Conservation (phyloP, 495 filamentous ascomycete species). For the Tuber microsphaerosporum region DNA sequence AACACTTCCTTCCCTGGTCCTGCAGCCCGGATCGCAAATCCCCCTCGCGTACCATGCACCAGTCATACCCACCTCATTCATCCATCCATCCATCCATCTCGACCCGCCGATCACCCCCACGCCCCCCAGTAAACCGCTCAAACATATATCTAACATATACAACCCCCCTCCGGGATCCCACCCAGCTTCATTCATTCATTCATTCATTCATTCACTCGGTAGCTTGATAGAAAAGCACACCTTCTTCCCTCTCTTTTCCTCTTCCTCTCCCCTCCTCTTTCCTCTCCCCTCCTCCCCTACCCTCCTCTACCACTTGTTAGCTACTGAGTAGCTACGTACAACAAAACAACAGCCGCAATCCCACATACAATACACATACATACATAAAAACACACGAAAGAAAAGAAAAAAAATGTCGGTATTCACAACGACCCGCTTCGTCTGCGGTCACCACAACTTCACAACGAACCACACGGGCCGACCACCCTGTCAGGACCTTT, state of each 20-base stretch:
- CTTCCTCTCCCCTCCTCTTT: background rate
- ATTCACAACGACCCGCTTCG: background rate
- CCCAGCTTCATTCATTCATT: background rate
- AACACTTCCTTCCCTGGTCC: background rate
- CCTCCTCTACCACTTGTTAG: background rate
- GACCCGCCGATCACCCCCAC: background rate
- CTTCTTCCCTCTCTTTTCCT: background rate
- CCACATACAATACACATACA: background rate
- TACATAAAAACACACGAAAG: background rate
- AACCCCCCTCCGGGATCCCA: background rate
- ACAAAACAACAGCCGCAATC: background rate
- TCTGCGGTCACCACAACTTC: conserved; percentile 5
- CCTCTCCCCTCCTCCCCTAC: background rate
- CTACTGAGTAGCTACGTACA: background rate
- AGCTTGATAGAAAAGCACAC: background rate
- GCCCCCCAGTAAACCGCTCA: background rate
- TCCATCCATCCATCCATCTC: background rate
- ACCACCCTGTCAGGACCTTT: background rate
- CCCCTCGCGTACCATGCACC: background rate
- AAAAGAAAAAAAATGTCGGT: background rate
- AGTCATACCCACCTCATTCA: background rate
- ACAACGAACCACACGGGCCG: background rate
- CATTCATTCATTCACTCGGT: background rate
- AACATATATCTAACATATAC: background rate
- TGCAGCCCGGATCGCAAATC: conserved; percentile 4